Percentiles rank a stretch among this genome's conserved stretches.
Evolutionary conservation across 805 yeast genomes (phyloP).

Genomic region (Cyberlindnera nakhonratchasimensis): DNA sequence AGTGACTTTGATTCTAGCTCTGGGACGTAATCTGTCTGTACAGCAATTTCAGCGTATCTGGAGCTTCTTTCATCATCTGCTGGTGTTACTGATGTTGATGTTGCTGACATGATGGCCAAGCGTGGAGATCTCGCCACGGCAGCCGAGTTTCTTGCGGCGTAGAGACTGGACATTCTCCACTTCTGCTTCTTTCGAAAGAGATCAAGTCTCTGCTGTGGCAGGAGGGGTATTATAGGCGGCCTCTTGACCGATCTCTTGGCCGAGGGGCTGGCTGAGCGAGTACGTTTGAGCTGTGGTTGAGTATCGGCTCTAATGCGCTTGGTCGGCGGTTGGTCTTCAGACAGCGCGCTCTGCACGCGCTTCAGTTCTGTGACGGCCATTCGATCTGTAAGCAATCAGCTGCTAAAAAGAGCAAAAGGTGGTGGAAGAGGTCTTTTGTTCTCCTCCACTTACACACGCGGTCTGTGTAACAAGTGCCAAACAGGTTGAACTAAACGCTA

Average conservation of each 20-base stretch:
- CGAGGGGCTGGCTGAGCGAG: conserved; percentile 7
- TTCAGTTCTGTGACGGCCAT: conserved; percentile 1
- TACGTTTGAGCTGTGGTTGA: conserved; percentile 5
- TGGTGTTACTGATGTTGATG: no score
- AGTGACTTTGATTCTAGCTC: conserved; percentile 16
- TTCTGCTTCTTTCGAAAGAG: conserved; percentile 26
- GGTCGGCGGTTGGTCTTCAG: not conserved
- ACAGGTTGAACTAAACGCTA: no score
- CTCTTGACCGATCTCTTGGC: conserved; percentile 20
- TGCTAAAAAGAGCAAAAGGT: no score
- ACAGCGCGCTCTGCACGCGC: not conserved
- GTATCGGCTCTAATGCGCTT: not conserved
- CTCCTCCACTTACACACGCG: no score
- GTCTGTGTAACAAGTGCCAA: no score
- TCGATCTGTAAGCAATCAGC: not conserved
- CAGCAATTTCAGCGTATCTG: conserved; percentile 21
- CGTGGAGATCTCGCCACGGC: conserved; percentile 4
- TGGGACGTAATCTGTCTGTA: conserved; percentile 27
- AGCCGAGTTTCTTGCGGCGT: conserved; percentile 18
- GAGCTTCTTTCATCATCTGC: not conserved
- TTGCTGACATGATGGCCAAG: conserved; percentile 1
- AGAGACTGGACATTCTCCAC: conserved; percentile 28
- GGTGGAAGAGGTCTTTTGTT: no score
- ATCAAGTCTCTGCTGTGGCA: conserved; percentile 27
- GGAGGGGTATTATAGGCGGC: conserved; percentile 30